Evolutionary conservation across 371 early-diverging fungal genomes (phyloP), one percentile per base, ranked within the genome.

Genomic region (Mortierella sp.): DNA sequence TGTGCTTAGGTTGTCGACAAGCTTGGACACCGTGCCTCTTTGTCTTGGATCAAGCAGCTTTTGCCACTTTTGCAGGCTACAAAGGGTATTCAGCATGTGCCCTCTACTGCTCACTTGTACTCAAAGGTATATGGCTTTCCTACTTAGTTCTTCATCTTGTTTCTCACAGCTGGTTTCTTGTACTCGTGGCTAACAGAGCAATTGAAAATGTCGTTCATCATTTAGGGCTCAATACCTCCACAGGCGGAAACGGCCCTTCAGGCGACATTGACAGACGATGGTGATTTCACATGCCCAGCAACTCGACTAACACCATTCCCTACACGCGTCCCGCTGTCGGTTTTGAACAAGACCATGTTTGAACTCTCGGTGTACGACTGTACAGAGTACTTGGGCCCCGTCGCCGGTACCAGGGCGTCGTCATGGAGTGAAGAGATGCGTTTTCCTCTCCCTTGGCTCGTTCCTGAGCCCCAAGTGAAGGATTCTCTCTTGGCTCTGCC

Each of bases 371-470:
- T 86, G 1, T 82, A 86, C 46, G 87, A 86, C n/a, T 74, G 77
- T 51, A 82, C 87, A 11, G 78, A 86, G 54, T 86, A 86, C 51
- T 71, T 86, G 14, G 87, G 87, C 3, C 87, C 87, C 3, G 78
- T 86, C 7, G 87, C 87, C 12, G 87, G 87, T 27, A 82, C 87
- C 8, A 76, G 60, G 21, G 87, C 87, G 0, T 58, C 77, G 0
- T 75, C 80, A 4, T 86, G 87, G 87, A 72, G 68, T 16, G 87
- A 86, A 41, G 87, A 86, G 51, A 86, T 86, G 87, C 77, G 87
- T 4, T 86, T 86, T 49, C 75, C 82, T 60, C 58, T 82, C 5
- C 87, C 87, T 7, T 86, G 87, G 87, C 77, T 86, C 18, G 72
- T 86, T 11, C 87, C 87, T 5, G 87, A 86, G 38, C 87, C 87